Base-by-base conservation (phyloP, 2,329 filamentous ascomycete species). In the Aphanoascus verrucosus region DNA sequence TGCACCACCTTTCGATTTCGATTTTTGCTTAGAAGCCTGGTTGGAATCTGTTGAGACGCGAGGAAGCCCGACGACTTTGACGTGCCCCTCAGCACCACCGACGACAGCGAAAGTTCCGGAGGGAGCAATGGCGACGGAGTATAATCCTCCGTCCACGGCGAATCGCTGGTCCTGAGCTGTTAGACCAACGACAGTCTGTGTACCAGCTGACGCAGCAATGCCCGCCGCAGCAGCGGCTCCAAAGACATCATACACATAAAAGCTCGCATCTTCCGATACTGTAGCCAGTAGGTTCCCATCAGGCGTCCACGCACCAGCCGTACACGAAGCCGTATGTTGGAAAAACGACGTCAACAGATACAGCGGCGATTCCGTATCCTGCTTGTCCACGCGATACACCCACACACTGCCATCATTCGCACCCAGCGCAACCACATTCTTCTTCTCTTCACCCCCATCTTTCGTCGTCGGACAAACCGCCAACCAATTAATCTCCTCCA, bases 401-500 rank as follows among this genome's bases (percentile, higher is more conserved):
- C 93, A 98, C 41, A 96, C 89, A 49, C 84, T 90, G 53, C 93
- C 93, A 66, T 98, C 90, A 35, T 80, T 86, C 34, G 89, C 89
- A 54, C 93, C 93, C 6, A 98, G 74, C 0, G 93, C 93, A 57
- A 98, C 67, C 7, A 88, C 83, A 71, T 96, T 94, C 56, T 85
- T 80, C 65, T 87, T 81, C 5, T 76, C 72, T 35, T 70, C 67
- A 1, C 63, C 65, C 8, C 23, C 15, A 19, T 20, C 40, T 62
- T 57, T 41, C 11, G 82, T 69, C 57, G 83, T 76, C 0, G 90
- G 89, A 65, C 87, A 94, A 0, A 88, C 72, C 0, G 76, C 71
- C 34, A 97, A 71, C 90, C 91, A 98, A 74, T 93, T 94, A 64
- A 98, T 85, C 71, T 97, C 91, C 62, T 94, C 86, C 8, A 96